Conservation (phyloP, 1,284 basidiomycete genomes). For the Ustilago nuda region DNA sequence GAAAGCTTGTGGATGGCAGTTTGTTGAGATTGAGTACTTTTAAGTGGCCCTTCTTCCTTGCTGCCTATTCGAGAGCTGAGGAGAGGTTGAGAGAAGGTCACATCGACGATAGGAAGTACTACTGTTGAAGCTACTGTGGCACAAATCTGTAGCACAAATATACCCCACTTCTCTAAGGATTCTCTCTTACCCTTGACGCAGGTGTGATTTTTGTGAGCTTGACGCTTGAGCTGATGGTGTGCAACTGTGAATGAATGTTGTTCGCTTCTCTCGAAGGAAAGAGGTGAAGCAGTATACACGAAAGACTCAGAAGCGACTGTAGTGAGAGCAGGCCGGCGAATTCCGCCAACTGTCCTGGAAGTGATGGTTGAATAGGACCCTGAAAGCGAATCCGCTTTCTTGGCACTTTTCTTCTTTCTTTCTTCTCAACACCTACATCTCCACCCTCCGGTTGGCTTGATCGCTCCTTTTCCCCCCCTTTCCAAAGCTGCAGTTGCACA, state of each 20-base stretch:
- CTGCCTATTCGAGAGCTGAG: not conserved
- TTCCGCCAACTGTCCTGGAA: not conserved
- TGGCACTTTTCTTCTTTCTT: not conserved
- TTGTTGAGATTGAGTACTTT: slow-evolving; percentile 72
- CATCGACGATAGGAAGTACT: not conserved
- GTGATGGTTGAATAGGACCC: not conserved
- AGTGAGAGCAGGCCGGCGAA: slow-evolving; percentile 1
- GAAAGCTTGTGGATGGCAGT: slow-evolving; percentile 80
- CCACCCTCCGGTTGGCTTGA: too few relatives aligned
- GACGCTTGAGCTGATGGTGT: too few relatives aligned
- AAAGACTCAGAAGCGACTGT: too few relatives aligned
- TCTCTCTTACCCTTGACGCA: too few relatives aligned
- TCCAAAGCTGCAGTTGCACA: not conserved
- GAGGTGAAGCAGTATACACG: too few relatives aligned
- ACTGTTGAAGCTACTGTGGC: too few relatives aligned
- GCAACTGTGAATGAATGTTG: too few relatives aligned
- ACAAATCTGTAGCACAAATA: too few relatives aligned
- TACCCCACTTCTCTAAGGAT: too few relatives aligned
- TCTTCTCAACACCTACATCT: too few relatives aligned
- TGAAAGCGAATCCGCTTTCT: not conserved
- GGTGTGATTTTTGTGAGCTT: not conserved
- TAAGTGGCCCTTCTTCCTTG: not conserved
- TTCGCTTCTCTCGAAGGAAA: too few relatives aligned
- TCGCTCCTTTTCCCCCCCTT: not conserved
- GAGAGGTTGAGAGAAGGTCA: slow-evolving; percentile 1